Evolutionary conservation across 768 basidiomycete species (phyloP), one percentile per base, ranked within the genome.

Genomic region (Lactarius tabidus): DNA sequence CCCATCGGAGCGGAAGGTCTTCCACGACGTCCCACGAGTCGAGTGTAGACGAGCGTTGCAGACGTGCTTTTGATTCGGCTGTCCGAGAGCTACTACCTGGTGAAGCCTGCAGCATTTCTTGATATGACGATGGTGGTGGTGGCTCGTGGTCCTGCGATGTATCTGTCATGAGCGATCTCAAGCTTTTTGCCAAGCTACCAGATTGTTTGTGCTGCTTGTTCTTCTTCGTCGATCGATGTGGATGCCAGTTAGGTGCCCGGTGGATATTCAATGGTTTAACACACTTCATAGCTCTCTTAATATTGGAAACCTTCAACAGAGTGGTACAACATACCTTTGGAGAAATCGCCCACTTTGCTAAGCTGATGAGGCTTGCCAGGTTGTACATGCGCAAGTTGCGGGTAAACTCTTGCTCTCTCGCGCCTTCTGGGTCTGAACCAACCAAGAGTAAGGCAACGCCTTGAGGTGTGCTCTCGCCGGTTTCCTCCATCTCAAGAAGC

Each of bases 321-420:
- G 12, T 43, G 23, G 33, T 15, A 28, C 5, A 3, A 58, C 76
- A 48, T 67, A 88, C 91, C 75, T 87, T 88, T 64, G 88, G 85
- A 12, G 86, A 77, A 20, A 87, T 76, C 0, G 84, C 80, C 89
- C 89, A 93, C 71, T 85, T 86, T 1, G 89, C 90, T 15, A 94
- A 80, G 70, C 82, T 92, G 10, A 82, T 81, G 7, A 94, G 75
- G 72, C 91, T 91, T 23, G 85, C 79, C 23, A 94, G 79, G 71
- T 87, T 93, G 74, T 94, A 94, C 91, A 94, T 93, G 45, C 92
- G 84, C 45, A 93, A 75, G 8, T 79, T 78, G 55, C 85, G 80
- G 43, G 79, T 70, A 8, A 79, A 73, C 68, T 90, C 89, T 58
- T 80, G 75, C 41, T 90, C 85, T 65, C 82, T 84, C 1, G 78